Evolutionary conservation across 108 stramenopile species (phyloP).

Genomic region (Hondaea fermentalgiana): DNA sequence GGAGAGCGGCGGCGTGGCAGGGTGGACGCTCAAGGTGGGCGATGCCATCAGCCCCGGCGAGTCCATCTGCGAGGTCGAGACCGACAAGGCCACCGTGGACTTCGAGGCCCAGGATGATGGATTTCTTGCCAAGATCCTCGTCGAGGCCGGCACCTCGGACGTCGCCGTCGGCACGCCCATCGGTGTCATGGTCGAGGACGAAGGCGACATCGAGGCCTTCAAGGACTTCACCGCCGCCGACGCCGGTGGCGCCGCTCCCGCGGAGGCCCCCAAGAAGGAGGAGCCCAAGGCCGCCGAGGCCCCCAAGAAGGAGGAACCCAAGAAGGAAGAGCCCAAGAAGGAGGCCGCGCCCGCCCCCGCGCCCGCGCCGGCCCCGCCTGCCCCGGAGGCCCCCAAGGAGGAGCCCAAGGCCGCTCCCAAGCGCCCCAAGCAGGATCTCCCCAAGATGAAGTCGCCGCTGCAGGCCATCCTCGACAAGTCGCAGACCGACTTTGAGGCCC

Average conservation of each 20-base stretch:
- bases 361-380: not conserved
- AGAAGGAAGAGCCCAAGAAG: not conserved
- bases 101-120: constrained; percentile 97
- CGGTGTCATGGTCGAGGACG: constrained; percentile 77
- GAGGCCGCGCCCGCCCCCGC: not conserved
- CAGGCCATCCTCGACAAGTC: not conserved
- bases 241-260: constrained; percentile 4
- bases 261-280: not conserved
- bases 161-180: constrained; percentile 79
- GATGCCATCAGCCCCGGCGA: constrained; percentile 74
- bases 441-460: constrained; percentile 8
- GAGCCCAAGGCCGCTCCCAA: not conserved
- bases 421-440: not conserved
- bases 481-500: not conserved
- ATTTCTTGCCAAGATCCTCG: constrained; percentile 86
- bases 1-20: constrained; percentile 74
- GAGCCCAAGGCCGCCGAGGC: not conserved
- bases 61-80: constrained; percentile 81
- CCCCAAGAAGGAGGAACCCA: not conserved
- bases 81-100: constrained; percentile 94
- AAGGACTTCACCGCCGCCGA: constrained; percentile 55
- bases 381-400: not conserved
- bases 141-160: constrained; percentile 50
- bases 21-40: constrained; percentile 74
- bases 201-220: constrained; percentile 69